These are phyloP conservation scores for Capronia americana DNA, from an alignment of 2,329 filamentous ascomycete genomes.

Conservation along the genomic window DNA sequence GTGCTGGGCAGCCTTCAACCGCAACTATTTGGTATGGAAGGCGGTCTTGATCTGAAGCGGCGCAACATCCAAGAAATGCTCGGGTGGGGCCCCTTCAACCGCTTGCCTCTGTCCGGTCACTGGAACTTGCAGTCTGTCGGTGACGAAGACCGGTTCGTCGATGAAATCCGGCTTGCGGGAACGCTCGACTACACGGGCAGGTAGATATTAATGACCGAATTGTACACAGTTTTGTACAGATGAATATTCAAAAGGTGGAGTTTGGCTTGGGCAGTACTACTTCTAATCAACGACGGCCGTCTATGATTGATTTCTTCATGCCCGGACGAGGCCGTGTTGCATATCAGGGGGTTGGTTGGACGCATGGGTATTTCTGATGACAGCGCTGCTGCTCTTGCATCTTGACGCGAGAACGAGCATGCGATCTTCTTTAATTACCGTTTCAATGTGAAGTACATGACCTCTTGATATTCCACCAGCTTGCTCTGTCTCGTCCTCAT, in stretches of 20 bases:
- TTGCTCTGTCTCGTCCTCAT: not conserved
- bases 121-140: slow-evolving; percentile 50
- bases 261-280: not conserved
- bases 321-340: not conserved
- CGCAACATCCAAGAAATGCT: slow-evolving; percentile 42
- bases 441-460: not conserved
- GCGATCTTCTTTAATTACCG: not conserved
- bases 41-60: slow-evolving; percentile 46
- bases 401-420: not conserved
- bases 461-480: not conserved
- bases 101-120: slow-evolving; percentile 49
- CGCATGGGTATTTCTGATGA: not conserved
- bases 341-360: not conserved
- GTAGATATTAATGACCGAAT: slow-evolving; percentile 27
- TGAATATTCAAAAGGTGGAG: slow-evolving; percentile 15
- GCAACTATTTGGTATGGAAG: slow-evolving; percentile 50
- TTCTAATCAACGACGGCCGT: slow-evolving; percentile 25
- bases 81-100: slow-evolving; percentile 45
- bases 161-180: slow-evolving; percentile 51
- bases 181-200: slow-evolving; percentile 45
- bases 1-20: slow-evolving; percentile 52
- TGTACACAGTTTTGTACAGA: slow-evolving; percentile 25
- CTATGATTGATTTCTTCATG: slow-evolving; percentile 3
- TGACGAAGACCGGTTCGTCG: slow-evolving; percentile 52
- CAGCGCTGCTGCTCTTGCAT: not conserved